A percentile compares a stretch with the other conserved stretches of the same genome.
Conservation (phyloP, 352 stramenopile species). For the Globisporangium perplexum region DNA sequence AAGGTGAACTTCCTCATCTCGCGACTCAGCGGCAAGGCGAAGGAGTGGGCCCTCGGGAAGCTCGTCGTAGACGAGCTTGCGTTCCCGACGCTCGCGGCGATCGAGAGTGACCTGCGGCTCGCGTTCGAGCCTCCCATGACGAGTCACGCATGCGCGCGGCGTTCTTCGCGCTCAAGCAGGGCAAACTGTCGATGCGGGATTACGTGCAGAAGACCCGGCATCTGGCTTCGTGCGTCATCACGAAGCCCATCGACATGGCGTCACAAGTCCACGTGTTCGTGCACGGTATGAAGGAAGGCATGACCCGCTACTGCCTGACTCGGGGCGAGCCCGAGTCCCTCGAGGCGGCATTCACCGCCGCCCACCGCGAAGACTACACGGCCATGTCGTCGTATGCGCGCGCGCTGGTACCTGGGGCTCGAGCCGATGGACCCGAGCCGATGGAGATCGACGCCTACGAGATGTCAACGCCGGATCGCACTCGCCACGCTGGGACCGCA, state of each 20-base stretch:
- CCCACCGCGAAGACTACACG: constrained; percentile 13
- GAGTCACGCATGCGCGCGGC: constrained; percentile 8
- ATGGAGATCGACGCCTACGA: constrained; percentile 16
- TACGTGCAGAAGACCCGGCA: constrained; percentile 10
- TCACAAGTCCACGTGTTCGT: constrained; percentile 16
- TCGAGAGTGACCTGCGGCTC: too few species aligned
- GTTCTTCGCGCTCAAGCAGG: constrained; percentile 15
- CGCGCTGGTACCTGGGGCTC: too few species aligned
- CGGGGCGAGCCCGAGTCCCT: background rate
- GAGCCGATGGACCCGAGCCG: too few species aligned
- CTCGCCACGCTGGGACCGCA: background rate
- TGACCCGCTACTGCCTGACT: constrained; percentile 7
- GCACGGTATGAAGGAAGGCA: constrained; percentile 9
- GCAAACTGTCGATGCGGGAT: constrained; percentile 13
- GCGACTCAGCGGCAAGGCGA: constrained; percentile 12
- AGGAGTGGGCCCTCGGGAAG: constrained; percentile 5
- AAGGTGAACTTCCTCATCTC: constrained; percentile 14
- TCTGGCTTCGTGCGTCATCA: constrained; percentile 6
- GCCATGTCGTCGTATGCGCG: constrained; percentile 4
- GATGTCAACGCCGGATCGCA: background rate
- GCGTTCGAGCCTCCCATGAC: constrained; percentile 11
- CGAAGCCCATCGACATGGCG: constrained; percentile 5
- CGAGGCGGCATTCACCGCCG: constrained; percentile 10
- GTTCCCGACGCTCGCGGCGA: too few species aligned
- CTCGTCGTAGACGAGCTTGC: too few species aligned